Conservation (phyloP, 1,284 basidiomycete genomes). For the Trametes versicolor region DNA sequence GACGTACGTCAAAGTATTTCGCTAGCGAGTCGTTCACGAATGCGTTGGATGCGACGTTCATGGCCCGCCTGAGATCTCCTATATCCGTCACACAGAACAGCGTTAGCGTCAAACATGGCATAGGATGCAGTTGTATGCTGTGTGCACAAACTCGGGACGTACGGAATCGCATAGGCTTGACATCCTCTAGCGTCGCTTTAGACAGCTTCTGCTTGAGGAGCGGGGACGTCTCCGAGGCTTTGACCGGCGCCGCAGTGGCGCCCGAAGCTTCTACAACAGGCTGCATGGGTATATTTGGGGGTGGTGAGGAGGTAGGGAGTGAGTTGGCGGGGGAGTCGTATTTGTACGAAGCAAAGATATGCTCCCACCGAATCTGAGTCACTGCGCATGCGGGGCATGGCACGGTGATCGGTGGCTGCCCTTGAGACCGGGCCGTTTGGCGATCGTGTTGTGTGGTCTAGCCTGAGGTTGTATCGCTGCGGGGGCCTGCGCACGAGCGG, state of each 20-base stretch:
- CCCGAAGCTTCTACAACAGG: conserved; percentile 1
- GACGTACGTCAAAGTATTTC: conserved; percentile 16
- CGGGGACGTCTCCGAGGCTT: not conserved
- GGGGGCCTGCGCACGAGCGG: too few relatives aligned
- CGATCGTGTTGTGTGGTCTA: not conserved
- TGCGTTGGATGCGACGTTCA: conserved; percentile 6
- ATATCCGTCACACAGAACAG: not conserved
- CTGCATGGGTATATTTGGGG: not conserved
- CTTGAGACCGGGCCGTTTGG: not conserved
- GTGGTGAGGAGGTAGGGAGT: too few relatives aligned
- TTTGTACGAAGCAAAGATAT: not conserved
- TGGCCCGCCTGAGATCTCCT: conserved; percentile 2
- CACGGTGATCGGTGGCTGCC: too few relatives aligned
- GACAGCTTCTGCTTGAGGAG: not conserved
- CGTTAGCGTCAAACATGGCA: not conserved
- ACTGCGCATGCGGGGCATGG: not conserved
- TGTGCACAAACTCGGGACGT: not conserved
- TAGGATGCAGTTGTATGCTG: not conserved
- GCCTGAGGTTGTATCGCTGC: too few relatives aligned
- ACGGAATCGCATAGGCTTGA: conserved; percentile 17
- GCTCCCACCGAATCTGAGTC: not conserved
- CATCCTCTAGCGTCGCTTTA: not conserved
- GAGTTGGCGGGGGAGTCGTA: not conserved
- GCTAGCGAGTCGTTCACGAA: conserved; percentile 18
- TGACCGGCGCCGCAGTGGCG: not conserved